Conservation (phyloP, 768 basidiomycete species). For the Gyrodon lividus region DNA sequence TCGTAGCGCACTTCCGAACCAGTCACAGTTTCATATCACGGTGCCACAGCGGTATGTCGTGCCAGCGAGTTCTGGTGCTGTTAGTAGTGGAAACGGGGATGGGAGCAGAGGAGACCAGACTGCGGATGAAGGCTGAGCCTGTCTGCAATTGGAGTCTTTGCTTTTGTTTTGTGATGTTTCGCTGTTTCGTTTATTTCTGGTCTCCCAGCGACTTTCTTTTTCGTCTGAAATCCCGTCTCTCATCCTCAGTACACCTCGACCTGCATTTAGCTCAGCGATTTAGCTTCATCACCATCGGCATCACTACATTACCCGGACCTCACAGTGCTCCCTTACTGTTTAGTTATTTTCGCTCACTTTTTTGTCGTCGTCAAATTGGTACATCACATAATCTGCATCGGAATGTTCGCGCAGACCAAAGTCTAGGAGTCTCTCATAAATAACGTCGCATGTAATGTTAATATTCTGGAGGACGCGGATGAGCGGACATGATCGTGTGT, state of each 20-base stretch:
- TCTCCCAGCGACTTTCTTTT: neutral
- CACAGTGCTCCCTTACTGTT: slow-evolving; percentile 18
- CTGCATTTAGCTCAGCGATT: slow-evolving; percentile 21
- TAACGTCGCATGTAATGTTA: no score
- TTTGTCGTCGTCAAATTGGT: slow-evolving; percentile 16
- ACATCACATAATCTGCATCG: slow-evolving; percentile 1
- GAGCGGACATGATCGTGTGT: no score
- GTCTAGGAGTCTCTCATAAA: no score
- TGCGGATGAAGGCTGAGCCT: slow-evolving; percentile 34
- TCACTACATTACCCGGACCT: slow-evolving; percentile 27
- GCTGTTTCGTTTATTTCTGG: neutral
- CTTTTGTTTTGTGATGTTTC: slow-evolving; percentile 9
- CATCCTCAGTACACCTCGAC: neutral
- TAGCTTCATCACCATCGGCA: slow-evolving; percentile 5
- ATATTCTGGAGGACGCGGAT: no score
- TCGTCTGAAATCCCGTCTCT: no score
- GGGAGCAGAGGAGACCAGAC: slow-evolving; percentile 10
- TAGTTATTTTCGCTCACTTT: neutral
- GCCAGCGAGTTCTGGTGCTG: neutral
- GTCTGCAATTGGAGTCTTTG: slow-evolving; percentile 7
- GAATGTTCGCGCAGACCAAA: no score
- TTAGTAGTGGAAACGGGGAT: slow-evolving; percentile 17
- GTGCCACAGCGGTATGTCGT: slow-evolving; percentile 22
- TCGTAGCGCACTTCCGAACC: slow-evolving; percentile 54
- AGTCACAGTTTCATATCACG: slow-evolving; percentile 44